phyloP scores from a whole-genome alignment of 129 eudicot genomes.

The Pulicaria dysenterica region DNA sequence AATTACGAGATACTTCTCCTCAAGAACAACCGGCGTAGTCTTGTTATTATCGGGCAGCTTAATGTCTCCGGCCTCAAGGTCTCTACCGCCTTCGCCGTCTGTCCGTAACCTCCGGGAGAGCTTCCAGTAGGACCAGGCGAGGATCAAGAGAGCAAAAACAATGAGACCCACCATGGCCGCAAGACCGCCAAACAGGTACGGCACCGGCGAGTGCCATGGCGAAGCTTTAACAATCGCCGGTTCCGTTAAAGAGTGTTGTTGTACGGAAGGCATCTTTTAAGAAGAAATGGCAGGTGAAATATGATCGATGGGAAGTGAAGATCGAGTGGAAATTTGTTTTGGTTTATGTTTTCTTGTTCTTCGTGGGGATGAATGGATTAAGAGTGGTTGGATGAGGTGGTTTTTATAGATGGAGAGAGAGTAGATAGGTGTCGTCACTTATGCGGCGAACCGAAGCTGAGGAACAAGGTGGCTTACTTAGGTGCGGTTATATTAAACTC shows the following conservation, averaged over 20 bases:
- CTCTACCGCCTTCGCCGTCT: neutral
- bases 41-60: constrained; percentile 14
- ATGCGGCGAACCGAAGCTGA: constrained; percentile 31
- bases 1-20: constrained; percentile 46
- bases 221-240: constrained; percentile 21
- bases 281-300: neutral
- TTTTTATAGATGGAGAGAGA: constrained; percentile 15
- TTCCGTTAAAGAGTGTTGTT: neutral
- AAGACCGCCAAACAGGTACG: constrained; percentile 57
- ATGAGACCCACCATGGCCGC: constrained; percentile 56
- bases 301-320: neutral
- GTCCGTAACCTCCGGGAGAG: constrained; percentile 29
- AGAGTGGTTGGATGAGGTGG: constrained; percentile 21
- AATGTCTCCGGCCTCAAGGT: constrained; percentile 29
- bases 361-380: constrained; percentile 18
- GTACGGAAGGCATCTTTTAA: neutral
- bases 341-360: neutral
- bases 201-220: constrained; percentile 57
- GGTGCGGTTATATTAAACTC: neutral
- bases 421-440: constrained; percentile 14
- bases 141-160: constrained; percentile 48
- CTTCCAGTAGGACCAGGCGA: constrained; percentile 60
- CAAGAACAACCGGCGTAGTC: neutral
- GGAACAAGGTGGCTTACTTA: neutral
- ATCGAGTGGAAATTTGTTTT: neutral